These are phyloP conservation scores for Oryza punctata DNA, from an alignment of 176 grass and related monocot genomes.

Conservation along the genomic window DNA sequence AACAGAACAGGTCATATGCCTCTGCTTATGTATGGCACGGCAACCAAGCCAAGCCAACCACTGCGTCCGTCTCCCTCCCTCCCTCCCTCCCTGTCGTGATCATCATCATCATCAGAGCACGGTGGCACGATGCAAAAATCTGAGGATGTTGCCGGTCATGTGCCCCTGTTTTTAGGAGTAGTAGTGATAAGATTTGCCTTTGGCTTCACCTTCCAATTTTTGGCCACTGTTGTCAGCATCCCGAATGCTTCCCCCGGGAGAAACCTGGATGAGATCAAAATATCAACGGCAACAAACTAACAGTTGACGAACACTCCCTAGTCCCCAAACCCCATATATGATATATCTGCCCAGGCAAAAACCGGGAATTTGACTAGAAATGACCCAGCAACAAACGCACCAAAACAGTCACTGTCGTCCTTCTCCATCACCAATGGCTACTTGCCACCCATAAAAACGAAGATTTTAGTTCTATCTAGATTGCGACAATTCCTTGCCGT, in stretches of 20 bases:
- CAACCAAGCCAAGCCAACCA: too few species aligned
- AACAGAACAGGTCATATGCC: too few species aligned
- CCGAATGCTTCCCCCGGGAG: neutral
- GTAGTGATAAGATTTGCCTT: neutral
- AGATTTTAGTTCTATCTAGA: neutral
- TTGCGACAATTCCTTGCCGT: neutral
- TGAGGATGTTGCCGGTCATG: neutral
- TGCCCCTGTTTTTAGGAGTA: neutral
- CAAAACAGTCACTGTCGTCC: neutral
- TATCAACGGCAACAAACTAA: neutral
- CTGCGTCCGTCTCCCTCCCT: too few species aligned
- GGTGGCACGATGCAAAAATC: too few species aligned
- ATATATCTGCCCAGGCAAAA: neutral
- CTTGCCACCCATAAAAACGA: neutral
- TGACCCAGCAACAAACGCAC: constrained; percentile 1
- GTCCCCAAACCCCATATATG: constrained; percentile 4
- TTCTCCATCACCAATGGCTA: neutral
- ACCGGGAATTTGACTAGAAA: neutral
- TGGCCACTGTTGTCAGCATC: neutral
- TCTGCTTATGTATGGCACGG: too few species aligned
- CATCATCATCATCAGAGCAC: too few species aligned
- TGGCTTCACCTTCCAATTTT: neutral
- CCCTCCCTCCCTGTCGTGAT: too few species aligned
- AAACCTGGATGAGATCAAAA: constrained; percentile 4
- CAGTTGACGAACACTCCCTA: neutral